Evolutionary conservation across 1,139 yeast species (phyloP).

Genomic region (Geotrichum fermentans): DNA sequence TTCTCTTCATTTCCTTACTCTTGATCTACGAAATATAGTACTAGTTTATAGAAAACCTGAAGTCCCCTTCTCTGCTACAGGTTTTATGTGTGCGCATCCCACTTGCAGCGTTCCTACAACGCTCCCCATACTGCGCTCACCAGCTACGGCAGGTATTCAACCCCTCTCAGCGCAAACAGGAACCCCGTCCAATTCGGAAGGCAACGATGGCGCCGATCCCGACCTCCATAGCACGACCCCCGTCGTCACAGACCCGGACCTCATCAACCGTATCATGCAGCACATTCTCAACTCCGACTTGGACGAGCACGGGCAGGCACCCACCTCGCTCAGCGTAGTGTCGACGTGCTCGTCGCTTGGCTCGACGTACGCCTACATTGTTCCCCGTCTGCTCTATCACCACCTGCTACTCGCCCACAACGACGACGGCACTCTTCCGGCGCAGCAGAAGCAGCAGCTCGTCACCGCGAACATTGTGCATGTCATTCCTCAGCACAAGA

Average conservation of each 20-base stretch:
- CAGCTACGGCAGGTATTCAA: too few relatives aligned
- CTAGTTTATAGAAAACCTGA: too few relatives aligned
- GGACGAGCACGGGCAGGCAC: background rate
- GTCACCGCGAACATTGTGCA: conserved; percentile 16
- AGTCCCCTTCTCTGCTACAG: too few relatives aligned
- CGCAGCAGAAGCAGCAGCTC: background rate
- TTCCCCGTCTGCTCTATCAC: conserved; percentile 23
- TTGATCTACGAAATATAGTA: too few relatives aligned
- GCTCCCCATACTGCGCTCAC: too few relatives aligned
- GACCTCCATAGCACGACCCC: background rate
- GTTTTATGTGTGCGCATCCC: too few relatives aligned
- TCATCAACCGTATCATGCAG: conserved; percentile 4
- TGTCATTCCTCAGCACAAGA: conserved; percentile 15
- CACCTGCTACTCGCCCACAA: conserved; percentile 6
- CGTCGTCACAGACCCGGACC: background rate
- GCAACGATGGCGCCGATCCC: background rate
- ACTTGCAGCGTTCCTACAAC: too few relatives aligned
- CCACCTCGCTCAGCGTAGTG: conserved; percentile 19
- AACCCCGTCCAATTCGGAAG: too few relatives aligned
- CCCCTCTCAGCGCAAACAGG: too few relatives aligned
- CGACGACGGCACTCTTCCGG: background rate
- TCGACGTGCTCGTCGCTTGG: conserved; percentile 25
- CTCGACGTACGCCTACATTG: conserved; percentile 22
- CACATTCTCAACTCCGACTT: background rate
- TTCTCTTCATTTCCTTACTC: too few relatives aligned